phyloP scores from a whole-genome alignment of 2,329 filamentous ascomycete genomes.

The Curvularia verruculosa region DNA sequence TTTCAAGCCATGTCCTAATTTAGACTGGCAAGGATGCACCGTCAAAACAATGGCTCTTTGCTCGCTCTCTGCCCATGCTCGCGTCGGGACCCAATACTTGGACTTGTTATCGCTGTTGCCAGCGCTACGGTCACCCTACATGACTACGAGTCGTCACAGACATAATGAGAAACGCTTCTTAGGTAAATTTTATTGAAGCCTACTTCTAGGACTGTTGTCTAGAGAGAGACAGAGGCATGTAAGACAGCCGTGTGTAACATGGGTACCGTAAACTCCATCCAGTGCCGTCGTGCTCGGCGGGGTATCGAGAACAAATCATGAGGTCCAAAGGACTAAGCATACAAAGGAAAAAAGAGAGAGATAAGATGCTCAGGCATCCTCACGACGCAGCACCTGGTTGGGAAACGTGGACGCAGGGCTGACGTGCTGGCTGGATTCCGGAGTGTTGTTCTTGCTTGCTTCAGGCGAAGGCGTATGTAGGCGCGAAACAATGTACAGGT shows the following conservation, averaged over 20 bases:
- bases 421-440: constrained; percentile 47
- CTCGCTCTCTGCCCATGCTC: neutral
- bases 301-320: constrained; percentile 29
- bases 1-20: neutral
- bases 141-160: neutral
- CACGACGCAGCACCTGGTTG: constrained; percentile 31
- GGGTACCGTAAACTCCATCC: constrained; percentile 7
- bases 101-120: neutral
- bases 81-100: neutral
- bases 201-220: neutral
- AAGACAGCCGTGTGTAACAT: neutral
- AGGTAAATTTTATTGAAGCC: neutral
- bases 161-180: neutral
- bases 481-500: constrained; percentile 58
- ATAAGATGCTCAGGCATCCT: constrained; percentile 12
- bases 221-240: neutral
- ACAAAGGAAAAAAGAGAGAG: constrained; percentile 4
- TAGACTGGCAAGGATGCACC: neutral
- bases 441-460: constrained; percentile 48
- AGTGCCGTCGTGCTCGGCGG: constrained; percentile 27
- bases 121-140: neutral
- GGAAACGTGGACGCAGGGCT: constrained; percentile 45
- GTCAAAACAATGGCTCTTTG: neutral
- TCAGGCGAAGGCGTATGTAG: constrained; percentile 44
- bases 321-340: constrained; percentile 20